Percentiles rank a stretch among this genome's conserved stretches.
Conservation (phyloP, 1,284 basidiomycete genomes). For the Ganoderma sinense region DNA sequence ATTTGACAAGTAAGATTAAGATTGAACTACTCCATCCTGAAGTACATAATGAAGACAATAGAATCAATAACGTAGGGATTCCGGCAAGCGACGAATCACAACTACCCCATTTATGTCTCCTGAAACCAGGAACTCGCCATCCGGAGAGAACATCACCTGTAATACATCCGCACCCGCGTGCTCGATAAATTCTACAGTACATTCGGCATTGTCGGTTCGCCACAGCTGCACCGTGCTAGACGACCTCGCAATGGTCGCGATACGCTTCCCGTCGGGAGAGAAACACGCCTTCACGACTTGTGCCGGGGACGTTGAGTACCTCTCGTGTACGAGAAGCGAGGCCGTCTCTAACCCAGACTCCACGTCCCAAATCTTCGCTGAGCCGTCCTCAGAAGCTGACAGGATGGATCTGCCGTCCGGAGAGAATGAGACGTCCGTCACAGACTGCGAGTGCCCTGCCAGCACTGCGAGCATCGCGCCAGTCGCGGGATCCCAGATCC, state of each 20-base stretch:
- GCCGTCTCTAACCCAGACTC: neutral
- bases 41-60: neutral
- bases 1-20: neutral
- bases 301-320: neutral
- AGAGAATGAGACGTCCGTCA: neutral
- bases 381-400: neutral
- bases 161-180: neutral
- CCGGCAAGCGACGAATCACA: neutral
- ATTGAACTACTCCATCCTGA: neutral
- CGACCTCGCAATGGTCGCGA: neutral
- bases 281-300: neutral
- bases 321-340: neutral
- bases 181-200: neutral
- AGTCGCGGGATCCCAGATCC: neutral
- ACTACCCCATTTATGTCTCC: neutral
- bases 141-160: neutral
- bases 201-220: neutral
- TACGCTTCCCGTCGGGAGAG: neutral
- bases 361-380: neutral
- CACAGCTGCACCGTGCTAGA: neutral
- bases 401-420: neutral
- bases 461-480: neutral
- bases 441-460: neutral
- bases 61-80: neutral
- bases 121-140: neutral